Base-by-base conservation (phyloP, 768 basidiomycete genomes). In the Trametes sanguinea region DNA sequence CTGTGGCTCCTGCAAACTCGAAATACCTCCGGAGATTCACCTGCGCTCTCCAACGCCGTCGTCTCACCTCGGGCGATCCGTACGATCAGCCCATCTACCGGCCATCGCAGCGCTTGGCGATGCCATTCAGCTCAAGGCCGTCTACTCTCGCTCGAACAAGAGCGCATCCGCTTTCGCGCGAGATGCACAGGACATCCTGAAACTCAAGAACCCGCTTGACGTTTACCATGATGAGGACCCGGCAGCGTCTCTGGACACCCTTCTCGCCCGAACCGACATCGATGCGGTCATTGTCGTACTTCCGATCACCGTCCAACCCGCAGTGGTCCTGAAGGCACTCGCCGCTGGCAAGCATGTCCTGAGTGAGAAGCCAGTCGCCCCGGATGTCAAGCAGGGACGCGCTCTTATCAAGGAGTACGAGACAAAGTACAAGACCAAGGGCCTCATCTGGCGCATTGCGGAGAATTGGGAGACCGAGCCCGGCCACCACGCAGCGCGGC, bases 311-410 rank as follows among this genome's bases (percentile, higher is more conserved):
- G 67, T 80, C 4, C 92, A 94, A 72, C 91, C 93, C 2, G 73
- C 75, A 16, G 76, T 94, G 61, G 77, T 95, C 57, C 73, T 83
- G 60, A 83, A 82, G 68, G 82, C 84, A 0, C 76, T 89, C 40
- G 82, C 77, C 0, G 89, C 90, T 2, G 90, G 93, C 30, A 96
- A 95, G 76, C 90, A 95, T 70, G 92, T 95, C 51, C 71, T 95
- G 62, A 89, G 88, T 73, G 94, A 96, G 78, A 95, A 95, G 70
- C 94, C 94, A 6, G 81, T 94, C 13, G 91, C 86, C 3, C 79
- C 86, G 44, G 87, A 89, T 67, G 84, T 94, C 47, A 79, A 80
- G 32, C 75, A 76, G 2, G 93, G 89, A 0, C 74, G 84, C 48
- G 76, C 78, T 62, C 78, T 94, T 51, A 87, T 95, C 71, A 76